These are phyloP conservation scores for Lagenidium giganteum DNA, from an alignment of 352 stramenopile genomes.

Conservation along the genomic window DNA sequence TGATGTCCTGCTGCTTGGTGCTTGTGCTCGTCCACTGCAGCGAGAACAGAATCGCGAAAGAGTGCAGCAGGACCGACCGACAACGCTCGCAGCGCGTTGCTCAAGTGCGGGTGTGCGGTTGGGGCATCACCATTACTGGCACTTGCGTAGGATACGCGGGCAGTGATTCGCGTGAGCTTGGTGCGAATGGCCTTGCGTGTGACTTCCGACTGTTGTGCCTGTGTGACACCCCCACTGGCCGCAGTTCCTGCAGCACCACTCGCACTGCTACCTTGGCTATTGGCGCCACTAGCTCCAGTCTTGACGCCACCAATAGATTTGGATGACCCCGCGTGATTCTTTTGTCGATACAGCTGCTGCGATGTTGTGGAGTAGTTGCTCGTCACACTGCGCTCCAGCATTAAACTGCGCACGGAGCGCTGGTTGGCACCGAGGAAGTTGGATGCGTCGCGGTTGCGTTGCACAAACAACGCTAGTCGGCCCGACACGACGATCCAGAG, in stretches of 20 bases:
- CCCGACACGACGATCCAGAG: slow-evolving; percentile 33
- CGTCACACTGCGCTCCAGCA: slow-evolving; percentile 31
- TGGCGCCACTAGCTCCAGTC: slow-evolving; percentile 27
- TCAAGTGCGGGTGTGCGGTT: too few species aligned
- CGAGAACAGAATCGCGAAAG: slow-evolving; percentile 34
- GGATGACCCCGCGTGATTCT: too few species aligned
- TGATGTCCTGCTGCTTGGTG: too few species aligned
- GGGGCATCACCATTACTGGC: too few species aligned
- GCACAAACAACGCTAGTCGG: slow-evolving; percentile 25
- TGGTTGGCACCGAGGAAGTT: slow-evolving; percentile 28
- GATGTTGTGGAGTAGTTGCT: slow-evolving; percentile 54
- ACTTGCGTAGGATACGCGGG: too few species aligned
- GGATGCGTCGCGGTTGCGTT: slow-evolving; percentile 22
- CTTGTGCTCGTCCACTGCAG: slow-evolving; percentile 20
- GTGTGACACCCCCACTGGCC: not conserved
- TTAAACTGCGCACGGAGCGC: slow-evolving; percentile 30
- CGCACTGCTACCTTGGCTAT: slow-evolving; percentile 10
- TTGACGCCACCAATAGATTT: slow-evolving; percentile 48
- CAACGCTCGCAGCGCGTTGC: too few species aligned
- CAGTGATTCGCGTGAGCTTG: too few species aligned
- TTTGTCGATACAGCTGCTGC: slow-evolving; percentile 34
- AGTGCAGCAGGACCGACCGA: slow-evolving; percentile 2
- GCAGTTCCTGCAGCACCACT: too few species aligned
- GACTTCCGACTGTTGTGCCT: too few species aligned
- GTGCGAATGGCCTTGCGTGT: too few species aligned